Evolutionary conservation across 1,284 basidiomycete species (phyloP).

Genomic region (Cutaneotrichosporon sp.): DNA sequence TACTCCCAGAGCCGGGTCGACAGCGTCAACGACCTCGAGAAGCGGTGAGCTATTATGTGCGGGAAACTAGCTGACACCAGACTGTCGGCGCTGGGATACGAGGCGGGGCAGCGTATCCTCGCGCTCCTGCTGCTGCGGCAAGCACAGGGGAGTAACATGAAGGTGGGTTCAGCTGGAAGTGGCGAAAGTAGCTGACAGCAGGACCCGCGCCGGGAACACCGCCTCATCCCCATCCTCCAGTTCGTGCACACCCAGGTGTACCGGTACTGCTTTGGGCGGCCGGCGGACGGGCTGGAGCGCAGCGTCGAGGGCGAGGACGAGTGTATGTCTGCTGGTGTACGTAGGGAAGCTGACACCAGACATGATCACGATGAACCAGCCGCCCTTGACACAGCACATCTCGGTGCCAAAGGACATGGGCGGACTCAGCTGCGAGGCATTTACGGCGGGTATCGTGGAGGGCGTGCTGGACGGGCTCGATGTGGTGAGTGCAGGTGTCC

Average conservation of each 20-base stretch:
- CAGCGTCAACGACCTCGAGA: constrained; percentile 92
- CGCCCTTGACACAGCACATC: constrained; percentile 84
- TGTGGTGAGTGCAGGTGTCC: constrained; percentile 71
- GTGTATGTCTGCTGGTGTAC: constrained; percentile 62
- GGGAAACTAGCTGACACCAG: constrained; percentile 55
- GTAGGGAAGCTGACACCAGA: constrained; percentile 59
- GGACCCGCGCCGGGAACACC: constrained; percentile 81
- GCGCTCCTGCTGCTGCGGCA: constrained; percentile 50
- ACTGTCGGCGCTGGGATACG: constrained; percentile 84
- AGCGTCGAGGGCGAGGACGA: constrained; percentile 95
- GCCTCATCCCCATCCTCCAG: constrained; percentile 84
- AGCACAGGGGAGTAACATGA: constrained; percentile 45
- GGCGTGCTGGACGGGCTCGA: constrained; percentile 93
- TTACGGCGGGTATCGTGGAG: constrained; percentile 96
- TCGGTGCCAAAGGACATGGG: constrained; percentile 93
- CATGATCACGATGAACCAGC: constrained; percentile 98
- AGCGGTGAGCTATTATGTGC: constrained; percentile 59
- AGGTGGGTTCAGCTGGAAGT: constrained; percentile 67
- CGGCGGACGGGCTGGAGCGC: constrained; percentile 92
- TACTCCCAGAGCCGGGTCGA: constrained; percentile 94
- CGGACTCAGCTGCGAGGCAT: constrained; percentile 91
- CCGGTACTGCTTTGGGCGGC: constrained; percentile 87
- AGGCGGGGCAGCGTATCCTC: constrained; percentile 78
- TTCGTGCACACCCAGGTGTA: constrained; percentile 91
- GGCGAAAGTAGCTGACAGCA: constrained; percentile 60